Evolutionary conservation across 768 basidiomycete species (phyloP), one percentile per base, ranked within the genome.

Genomic region (Pisolithus microcarpus): DNA sequence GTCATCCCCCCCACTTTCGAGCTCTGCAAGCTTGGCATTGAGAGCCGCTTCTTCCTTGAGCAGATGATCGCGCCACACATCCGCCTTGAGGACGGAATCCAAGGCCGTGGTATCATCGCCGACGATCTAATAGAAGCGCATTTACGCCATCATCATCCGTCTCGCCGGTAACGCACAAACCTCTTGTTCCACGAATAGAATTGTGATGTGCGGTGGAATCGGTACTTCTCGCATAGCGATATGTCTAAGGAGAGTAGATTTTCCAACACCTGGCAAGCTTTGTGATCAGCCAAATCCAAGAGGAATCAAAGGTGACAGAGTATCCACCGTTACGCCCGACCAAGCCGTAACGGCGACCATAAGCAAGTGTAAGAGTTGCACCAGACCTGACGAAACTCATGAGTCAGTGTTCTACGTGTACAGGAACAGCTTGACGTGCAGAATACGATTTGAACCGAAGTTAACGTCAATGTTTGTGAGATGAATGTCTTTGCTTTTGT

Each of bases 161-260:
- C 34, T 34, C 34, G 11, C 11, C 34, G 15, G 38, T 30, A 21
- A 5, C 26, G 24, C 30, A 56, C 72, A 43, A 54, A 87, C 93
- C 71, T 99, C 96, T 73, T 99, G 96, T 66, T 99, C 96, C 49
- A 99, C 96, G 64, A 97, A 97, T 24, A 98, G 76, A 57, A 99
- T 96, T 4, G 91, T 92, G 64, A 99, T 96, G 63, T 99, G 91
- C 0, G 90, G 71, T 5, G 95, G 94, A 51, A 97, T 88, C 15
- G 91, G 84, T 16, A 99, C 84, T 60, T 98, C 96, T 58, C 96
- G 81, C 76, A 98, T 79, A 1, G 96, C 89, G 57, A 99, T 91
- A 62, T 96, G 87, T 43, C 93, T 83, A 21, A 99, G 76, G 18
- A 99, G 78, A 3, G 96, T 97, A 13, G 93, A 96, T 75, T 99